Conservation (phyloP, 2,329 filamentous ascomycete genomes). For the Arthrobotrys sphaeroides region DNA sequence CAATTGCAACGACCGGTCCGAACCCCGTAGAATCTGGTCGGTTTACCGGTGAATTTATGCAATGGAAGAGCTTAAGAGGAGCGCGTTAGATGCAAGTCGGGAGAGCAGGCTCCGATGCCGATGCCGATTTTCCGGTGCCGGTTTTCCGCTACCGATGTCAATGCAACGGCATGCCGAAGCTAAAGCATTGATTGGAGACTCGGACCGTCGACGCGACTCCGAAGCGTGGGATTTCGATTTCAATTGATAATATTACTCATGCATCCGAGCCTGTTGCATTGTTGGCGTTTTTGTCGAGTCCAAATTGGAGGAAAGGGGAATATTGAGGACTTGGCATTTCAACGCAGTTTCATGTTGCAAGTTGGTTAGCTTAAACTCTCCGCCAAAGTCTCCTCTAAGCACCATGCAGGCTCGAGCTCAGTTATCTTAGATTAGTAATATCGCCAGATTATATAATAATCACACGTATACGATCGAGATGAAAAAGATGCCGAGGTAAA, state of each 20-base stretch:
- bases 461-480: neutral
- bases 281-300: neutral
- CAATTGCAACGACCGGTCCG: conserved; percentile 1
- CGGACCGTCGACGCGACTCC: conserved; percentile 21
- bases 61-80: neutral
- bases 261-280: neutral
- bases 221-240: neutral
- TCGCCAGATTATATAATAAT: neutral
- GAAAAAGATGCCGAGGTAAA: conserved; percentile 35
- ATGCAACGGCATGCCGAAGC: conserved; percentile 10
- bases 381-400: neutral
- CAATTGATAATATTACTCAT: conserved; percentile 19
- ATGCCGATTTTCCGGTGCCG: conserved; percentile 12
- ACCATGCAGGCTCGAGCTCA: neutral
- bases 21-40: neutral
- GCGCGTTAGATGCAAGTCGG: neutral
- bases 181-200: conserved; percentile 1
- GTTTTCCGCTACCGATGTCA: conserved; percentile 5
- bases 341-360: conserved; percentile 45
- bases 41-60: neutral
- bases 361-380: conserved; percentile 12
- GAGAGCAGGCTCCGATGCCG: conserved; percentile 22
- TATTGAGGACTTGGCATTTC: conserved; percentile 17
- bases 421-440: conserved; percentile 14
- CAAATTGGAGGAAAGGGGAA: neutral